phyloP scores from a whole-genome alignment of 768 basidiomycete genomes.

The Boletus tylopilopsis region DNA sequence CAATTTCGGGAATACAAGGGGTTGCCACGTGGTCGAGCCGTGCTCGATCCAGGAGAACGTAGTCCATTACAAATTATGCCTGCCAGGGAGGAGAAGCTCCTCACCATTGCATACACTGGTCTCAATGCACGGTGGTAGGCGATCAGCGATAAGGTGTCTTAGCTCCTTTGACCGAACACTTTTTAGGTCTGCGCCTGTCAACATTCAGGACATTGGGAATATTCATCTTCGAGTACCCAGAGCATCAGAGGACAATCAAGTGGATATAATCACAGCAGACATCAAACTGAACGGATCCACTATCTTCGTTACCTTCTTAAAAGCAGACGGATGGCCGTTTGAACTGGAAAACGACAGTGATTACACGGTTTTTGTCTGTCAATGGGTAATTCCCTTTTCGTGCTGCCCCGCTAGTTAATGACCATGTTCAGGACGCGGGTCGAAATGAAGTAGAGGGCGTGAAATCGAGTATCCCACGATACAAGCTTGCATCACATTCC shows the following conservation, averaged over 20 bases:
- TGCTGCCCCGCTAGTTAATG: conserved; percentile 9
- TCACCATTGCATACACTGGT: conserved; percentile 86
- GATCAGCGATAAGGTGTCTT: not conserved
- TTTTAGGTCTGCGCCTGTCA: conserved; percentile 88
- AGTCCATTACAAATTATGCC: conserved; percentile 66
- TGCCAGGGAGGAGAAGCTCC: conserved; percentile 61
- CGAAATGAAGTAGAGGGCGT: conserved; percentile 36
- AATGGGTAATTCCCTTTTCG: conserved; percentile 51
- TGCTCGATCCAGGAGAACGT: conserved; percentile 65
- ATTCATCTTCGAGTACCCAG: conserved; percentile 68
- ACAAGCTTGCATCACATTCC: conserved; percentile 55
- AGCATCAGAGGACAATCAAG: conserved; percentile 34
- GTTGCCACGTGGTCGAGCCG: conserved; percentile 55
- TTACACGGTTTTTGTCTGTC: conserved; percentile 60
- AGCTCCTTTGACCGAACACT: not conserved
- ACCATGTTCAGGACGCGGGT: conserved; percentile 41
- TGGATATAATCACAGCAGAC: conserved; percentile 68
- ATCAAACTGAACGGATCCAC: conserved; percentile 81
- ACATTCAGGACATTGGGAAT: conserved; percentile 85
- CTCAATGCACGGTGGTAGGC: conserved; percentile 76
- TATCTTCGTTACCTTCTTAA: conserved; percentile 77
- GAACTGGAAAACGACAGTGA: conserved; percentile 87
- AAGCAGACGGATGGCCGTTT: conserved; percentile 81
- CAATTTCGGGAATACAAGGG: conserved; percentile 85
- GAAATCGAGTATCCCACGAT: conserved; percentile 40